phyloP scores from a whole-genome alignment of 2,329 filamentous ascomycete species.

The Sporothrix dimorphospora region DNA sequence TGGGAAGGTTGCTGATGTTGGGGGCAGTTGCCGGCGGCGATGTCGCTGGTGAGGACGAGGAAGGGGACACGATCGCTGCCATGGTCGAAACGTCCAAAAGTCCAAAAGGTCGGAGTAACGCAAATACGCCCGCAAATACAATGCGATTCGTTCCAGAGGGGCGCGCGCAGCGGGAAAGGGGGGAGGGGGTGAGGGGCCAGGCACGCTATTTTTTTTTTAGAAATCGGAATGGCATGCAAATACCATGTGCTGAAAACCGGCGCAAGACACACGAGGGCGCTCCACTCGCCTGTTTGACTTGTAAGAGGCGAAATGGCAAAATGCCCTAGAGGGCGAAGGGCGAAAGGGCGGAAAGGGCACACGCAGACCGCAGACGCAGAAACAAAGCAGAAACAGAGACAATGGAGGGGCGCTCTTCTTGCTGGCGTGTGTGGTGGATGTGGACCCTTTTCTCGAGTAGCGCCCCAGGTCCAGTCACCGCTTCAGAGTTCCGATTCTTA shows the following conservation, averaged over 20 bases:
- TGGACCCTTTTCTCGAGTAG: slow-evolving; percentile 30
- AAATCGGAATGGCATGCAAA: slow-evolving; percentile 12
- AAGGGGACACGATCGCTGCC: slow-evolving; percentile 61
- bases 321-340: not conserved
- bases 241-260: slow-evolving; percentile 22
- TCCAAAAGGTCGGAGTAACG: not conserved
- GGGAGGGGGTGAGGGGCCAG: slow-evolving; percentile 29
- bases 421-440: slow-evolving; percentile 24
- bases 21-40: slow-evolving; percentile 50
- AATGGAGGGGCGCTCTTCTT: slow-evolving; percentile 24
- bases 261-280: slow-evolving; percentile 13
- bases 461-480: slow-evolving; percentile 30
- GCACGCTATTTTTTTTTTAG: slow-evolving; percentile 30
- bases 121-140: not conserved
- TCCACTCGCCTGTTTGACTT: slow-evolving; percentile 24
- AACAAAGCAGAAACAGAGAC: not conserved
- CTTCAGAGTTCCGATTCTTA: slow-evolving; percentile 21
- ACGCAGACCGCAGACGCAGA: not conserved
- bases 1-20: not conserved
- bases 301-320: slow-evolving; percentile 13
- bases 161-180: slow-evolving; percentile 20
- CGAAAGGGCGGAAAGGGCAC: not conserved
- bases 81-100: slow-evolving; percentile 39
- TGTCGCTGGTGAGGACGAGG: slow-evolving; percentile 54
- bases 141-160: slow-evolving; percentile 12